These are phyloP conservation scores for Sporobolus alterniflorus DNA, from an alignment of 202 grass and related monocot species.

Conservation along the genomic window DNA sequence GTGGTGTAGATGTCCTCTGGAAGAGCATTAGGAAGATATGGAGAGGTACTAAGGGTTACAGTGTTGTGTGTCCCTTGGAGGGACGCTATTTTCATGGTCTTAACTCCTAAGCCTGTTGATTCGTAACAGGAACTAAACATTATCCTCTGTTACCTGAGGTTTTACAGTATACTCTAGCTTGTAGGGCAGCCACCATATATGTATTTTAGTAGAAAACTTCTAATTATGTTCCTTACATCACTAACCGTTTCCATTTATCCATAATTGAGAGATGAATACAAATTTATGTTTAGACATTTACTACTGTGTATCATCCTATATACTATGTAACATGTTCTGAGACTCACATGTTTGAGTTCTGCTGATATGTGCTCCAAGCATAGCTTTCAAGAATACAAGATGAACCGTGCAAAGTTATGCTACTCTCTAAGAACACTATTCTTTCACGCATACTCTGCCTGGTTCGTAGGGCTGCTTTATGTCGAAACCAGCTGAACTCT, in stretches of 20 bases:
- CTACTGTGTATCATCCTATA: not conserved
- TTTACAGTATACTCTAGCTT: no score
- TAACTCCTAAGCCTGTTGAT: no score
- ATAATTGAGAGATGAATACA: not conserved
- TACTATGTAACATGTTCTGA: not conserved
- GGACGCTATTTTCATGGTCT: no score
- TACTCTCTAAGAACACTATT: not conserved
- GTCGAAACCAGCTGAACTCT: not conserved
- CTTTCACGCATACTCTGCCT: not conserved
- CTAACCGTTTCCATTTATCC: not conserved
- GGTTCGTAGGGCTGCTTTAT: not conserved
- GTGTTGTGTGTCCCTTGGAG: no score
- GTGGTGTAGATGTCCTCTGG: slow-evolving; percentile 43
- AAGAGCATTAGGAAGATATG: slow-evolving; percentile 17
- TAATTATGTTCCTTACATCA: no score
- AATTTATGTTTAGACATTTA: not conserved
- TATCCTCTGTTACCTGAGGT: no score
- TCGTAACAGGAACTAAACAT: no score
- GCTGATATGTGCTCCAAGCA: no score
- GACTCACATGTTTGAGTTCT: not conserved
- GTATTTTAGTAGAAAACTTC: not conserved
- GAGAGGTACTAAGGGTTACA: no score
- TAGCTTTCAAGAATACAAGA: not conserved
- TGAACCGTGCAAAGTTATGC: not conserved
- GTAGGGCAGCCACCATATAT: not conserved